A percentile compares a stretch with the other conserved stretches of the same genome.
Evolutionary conservation across 805 yeast genomes (phyloP).

Genomic region (Yamadazyma scolyti): DNA sequence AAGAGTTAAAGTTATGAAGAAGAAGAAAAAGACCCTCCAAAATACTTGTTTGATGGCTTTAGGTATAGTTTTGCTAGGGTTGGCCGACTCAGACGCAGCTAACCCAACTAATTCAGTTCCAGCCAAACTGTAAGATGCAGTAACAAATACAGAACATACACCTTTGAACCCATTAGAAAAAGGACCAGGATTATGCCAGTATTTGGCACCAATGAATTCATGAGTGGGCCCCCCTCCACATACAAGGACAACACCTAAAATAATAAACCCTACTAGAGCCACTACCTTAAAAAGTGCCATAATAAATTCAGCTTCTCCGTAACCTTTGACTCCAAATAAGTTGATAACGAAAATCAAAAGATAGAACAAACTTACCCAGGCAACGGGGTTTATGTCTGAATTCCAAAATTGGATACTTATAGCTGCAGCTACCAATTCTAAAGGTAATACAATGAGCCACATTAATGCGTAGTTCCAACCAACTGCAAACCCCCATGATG

Average conservation of each 20-base stretch:
- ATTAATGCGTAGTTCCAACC: constrained; percentile 37
- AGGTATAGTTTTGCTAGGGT: constrained; percentile 38
- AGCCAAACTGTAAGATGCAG: constrained; percentile 35
- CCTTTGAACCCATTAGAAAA: constrained; percentile 38
- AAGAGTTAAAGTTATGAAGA: constrained; percentile 28
- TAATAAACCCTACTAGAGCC: constrained; percentile 35
- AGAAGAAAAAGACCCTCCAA: constrained; percentile 40
- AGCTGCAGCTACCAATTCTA: constrained; percentile 37
- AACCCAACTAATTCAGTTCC: constrained; percentile 38
- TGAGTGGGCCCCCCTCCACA: constrained; percentile 39
- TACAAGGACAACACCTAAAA: constrained; percentile 31
- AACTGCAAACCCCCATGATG: constrained; percentile 39
- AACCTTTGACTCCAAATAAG: constrained; percentile 34
- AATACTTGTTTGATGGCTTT: constrained; percentile 41
- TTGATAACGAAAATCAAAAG: constrained; percentile 25
- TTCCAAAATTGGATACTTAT: constrained; percentile 35
- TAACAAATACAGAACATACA: constrained; percentile 33
- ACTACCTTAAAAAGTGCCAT: constrained; percentile 29
- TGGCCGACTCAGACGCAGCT: constrained; percentile 36
- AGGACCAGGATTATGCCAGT: constrained; percentile 31
- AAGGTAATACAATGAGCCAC: constrained; percentile 36
- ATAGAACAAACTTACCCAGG: constrained; percentile 35
- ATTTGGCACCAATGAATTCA: constrained; percentile 29
- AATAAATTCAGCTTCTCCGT: constrained; percentile 34
- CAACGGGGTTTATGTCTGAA: constrained; percentile 29